Base-by-base conservation (phyloP, 1,139 yeast genomes). In the Ashbya aceris region DNA sequence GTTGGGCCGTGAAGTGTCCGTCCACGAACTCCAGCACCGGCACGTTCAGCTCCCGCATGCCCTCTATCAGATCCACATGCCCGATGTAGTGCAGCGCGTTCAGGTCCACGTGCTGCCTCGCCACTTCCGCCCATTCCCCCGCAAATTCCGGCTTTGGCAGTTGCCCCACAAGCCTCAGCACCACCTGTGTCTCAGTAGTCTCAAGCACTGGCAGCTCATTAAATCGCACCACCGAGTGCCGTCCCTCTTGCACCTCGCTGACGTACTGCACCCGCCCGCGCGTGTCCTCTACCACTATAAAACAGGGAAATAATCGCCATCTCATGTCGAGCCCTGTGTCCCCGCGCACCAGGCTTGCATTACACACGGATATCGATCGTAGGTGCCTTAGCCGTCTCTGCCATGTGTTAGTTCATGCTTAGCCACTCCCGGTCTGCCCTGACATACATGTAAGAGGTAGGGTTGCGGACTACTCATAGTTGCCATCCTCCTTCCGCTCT, bases 301-400 rank as follows among this genome's bases (percentile, higher is more conserved):
- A 59, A 29, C 54, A 55, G 7, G 50, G 45, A 30, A 52, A 35
- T 12, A 31, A 20, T 14, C 29, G 29, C 37, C 27, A 27, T n/a
- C 26, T 34, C 8, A 8, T 26, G 8, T 28, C 30, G 26, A 20
- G 26, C 14, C 17, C 40, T 26, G n/a, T 38, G 31, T 46, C 30
- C 17, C 42, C 38, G 10, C 33, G 33, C n/a, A 41, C 27, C 10
- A 50, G 35, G 8, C 49, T 42, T 29, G 49, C 38, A 35, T 52
- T 54, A 20, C 43, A 41, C 8, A 55, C 38, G 20, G 46, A 45
- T 27, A 59, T 45, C 9, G 57, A 52, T 33, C 49, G 50, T 9
- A 59, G 40, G 47, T 58, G 62, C 43, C 62, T 51, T 31, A 57
- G 44, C 36, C 55, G 47, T 23, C 43, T 32, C 48, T 45, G 30